A percentile compares a stretch with the other conserved stretches of the same genome.
Evolutionary conservation across 495 filamentous ascomycete species (phyloP).

Genomic region (Penicillium atrosanguineum): DNA sequence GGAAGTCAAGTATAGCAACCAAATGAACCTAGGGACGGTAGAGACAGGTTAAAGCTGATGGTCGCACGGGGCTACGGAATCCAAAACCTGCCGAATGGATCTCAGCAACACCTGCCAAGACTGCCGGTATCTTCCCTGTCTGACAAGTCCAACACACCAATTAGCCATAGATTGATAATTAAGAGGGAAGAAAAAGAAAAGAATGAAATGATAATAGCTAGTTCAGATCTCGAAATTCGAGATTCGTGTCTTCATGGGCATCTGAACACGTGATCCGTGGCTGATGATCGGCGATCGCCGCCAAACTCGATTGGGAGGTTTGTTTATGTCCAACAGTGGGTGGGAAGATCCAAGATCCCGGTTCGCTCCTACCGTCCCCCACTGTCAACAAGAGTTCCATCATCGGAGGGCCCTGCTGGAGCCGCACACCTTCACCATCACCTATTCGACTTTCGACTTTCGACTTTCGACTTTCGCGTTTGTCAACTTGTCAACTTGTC

Average conservation of each 20-base stretch:
- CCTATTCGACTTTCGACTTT: too few species aligned
- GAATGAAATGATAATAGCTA: not conserved
- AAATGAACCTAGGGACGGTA: not conserved
- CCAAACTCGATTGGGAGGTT: conserved; percentile 44
- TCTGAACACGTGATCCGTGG: conserved; percentile 15
- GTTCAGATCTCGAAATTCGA: not conserved
- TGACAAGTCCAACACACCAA: conserved; percentile 1
- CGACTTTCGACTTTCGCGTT: not conserved
- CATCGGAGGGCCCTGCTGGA: conserved; percentile 9
- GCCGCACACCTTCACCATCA: not conserved
- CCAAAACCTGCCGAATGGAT: conserved; percentile 15
- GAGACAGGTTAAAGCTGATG: conserved; percentile 4
- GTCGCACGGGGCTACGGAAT: conserved; percentile 28
- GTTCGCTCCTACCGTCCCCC: conserved; percentile 29
- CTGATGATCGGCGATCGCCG: conserved; percentile 21
- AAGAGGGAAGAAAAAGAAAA: not conserved
- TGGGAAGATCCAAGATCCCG: conserved; percentile 29
- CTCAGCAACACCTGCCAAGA: conserved; percentile 14
- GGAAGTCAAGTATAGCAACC: not conserved
- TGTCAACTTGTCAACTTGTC: not conserved
- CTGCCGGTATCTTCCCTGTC: conserved; percentile 7
- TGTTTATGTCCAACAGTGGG: conserved; percentile 34
- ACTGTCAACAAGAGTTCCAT: conserved; percentile 28
- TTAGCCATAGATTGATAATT: not conserved
- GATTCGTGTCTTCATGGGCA: not conserved